Evolutionary conservation across 2,329 filamentous ascomycete genomes (phyloP).

Genomic region (Verticillium nonalfalfae): DNA sequence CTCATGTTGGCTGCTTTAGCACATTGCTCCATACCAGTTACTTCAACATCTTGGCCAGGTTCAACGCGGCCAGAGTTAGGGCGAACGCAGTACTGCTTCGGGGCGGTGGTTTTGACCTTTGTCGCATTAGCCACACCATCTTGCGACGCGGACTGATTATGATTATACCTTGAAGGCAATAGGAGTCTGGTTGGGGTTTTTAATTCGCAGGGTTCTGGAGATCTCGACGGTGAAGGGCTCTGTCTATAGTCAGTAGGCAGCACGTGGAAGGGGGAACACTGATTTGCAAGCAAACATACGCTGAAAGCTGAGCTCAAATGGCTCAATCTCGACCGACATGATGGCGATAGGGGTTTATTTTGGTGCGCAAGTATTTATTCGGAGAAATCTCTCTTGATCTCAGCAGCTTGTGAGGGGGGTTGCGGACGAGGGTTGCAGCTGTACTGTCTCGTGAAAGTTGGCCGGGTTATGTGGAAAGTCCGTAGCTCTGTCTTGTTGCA

Average conservation of each 20-base stretch:
- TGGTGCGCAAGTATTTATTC: background rate
- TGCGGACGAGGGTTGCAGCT: background rate
- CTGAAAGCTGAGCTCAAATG: constrained; percentile 85
- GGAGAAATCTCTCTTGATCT: constrained; percentile 4
- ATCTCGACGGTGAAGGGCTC: constrained; percentile 64
- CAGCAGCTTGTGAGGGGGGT: constrained; percentile 9
- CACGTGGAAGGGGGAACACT: background rate
- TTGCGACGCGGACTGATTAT: constrained; percentile 2
- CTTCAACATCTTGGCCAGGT: constrained; percentile 81
- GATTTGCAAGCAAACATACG: constrained; percentile 51
- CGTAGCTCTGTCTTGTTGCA: background rate
- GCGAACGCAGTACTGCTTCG: constrained; percentile 98
- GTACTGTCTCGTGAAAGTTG: background rate
- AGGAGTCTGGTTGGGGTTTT: constrained; percentile 55
- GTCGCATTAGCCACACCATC: constrained; percentile 6
- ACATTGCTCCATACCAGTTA: constrained; percentile 63
- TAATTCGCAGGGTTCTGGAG: constrained; percentile 57
- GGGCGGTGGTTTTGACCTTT: constrained; percentile 97
- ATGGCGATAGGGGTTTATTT: constrained; percentile 19
- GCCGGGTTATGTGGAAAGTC: background rate
- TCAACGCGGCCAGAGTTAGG: constrained; percentile 97
- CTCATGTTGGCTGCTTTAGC: background rate
- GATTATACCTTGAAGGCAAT: constrained; percentile 62
- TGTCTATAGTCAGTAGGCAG: constrained; percentile 21
- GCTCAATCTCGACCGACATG: constrained; percentile 96